Conservation (phyloP, 352 stramenopile genomes). For the Peronospora farinosa region DNA sequence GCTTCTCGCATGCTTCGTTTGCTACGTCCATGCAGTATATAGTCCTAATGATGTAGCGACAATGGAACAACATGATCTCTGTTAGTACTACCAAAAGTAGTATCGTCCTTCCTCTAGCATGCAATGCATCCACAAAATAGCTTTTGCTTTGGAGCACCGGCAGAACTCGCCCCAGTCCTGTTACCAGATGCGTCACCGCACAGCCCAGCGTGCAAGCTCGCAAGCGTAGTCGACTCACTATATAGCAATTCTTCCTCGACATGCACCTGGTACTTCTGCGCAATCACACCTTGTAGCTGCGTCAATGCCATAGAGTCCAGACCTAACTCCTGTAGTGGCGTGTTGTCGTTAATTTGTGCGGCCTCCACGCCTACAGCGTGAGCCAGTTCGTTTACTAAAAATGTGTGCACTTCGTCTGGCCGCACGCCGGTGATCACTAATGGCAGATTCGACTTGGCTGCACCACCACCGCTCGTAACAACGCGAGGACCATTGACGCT, state of each 20-base stretch:
- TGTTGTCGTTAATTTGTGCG: slow-evolving; percentile 40
- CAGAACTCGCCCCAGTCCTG: slow-evolving; percentile 13
- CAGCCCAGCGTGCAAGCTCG: slow-evolving; percentile 69
- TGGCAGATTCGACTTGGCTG: slow-evolving; percentile 31
- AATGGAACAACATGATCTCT: background rate
- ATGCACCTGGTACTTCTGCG: slow-evolving; percentile 83
- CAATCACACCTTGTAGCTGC: slow-evolving; percentile 92
- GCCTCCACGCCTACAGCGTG: slow-evolving; percentile 51
- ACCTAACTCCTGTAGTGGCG: slow-evolving; percentile 63
- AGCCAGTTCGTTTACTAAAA: slow-evolving; percentile 54
- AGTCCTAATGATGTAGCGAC: background rate
- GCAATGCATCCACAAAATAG: slow-evolving; percentile 71
- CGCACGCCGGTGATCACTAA: slow-evolving; percentile 47
- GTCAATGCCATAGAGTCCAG: slow-evolving; percentile 93
- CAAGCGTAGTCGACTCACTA: slow-evolving; percentile 78
- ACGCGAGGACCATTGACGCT: slow-evolving; percentile 14
- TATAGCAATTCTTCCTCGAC: slow-evolving; percentile 92
- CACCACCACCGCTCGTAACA: slow-evolving; percentile 9
- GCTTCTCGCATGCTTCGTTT: background rate
- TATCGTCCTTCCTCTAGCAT: slow-evolving; percentile 31
- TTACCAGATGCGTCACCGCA: slow-evolving; percentile 33
- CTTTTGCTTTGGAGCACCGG: slow-evolving; percentile 35
- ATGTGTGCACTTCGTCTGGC: slow-evolving; percentile 46
- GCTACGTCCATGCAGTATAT: background rate
- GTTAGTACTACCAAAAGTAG: no score